Evolutionary conservation across 2,329 filamentous ascomycete genomes (phyloP).

Genomic region (Kalaharituber pfeilii): DNA sequence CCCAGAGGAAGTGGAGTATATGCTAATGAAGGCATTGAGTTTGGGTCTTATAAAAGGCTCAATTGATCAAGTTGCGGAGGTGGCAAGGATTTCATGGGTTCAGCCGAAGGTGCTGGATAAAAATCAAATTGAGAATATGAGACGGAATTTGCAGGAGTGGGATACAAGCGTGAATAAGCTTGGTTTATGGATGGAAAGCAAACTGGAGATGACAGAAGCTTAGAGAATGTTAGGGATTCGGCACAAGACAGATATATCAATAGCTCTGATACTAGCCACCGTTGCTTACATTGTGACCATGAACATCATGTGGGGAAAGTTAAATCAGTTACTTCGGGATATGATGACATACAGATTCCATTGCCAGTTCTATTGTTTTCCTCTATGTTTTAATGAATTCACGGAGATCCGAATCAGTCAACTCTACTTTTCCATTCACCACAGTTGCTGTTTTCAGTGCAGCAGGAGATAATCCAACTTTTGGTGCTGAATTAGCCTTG

Average conservation of each 20-base stretch:
- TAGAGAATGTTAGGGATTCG: neutral
- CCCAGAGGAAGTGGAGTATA: constrained; percentile 82
- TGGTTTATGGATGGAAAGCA: constrained; percentile 22
- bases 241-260: too few relatives aligned
- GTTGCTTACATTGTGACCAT: too few relatives aligned
- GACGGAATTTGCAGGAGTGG: constrained; percentile 76
- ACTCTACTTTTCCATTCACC: constrained; percentile 45
- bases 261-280: too few relatives aligned
- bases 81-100: constrained; percentile 95
- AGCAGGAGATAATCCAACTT: constrained; percentile 25
- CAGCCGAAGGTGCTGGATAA: constrained; percentile 96
- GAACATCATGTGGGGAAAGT: too few relatives aligned
- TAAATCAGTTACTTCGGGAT: too few relatives aligned
- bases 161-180: constrained; percentile 89
- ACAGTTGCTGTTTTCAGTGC: constrained; percentile 39
- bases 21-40: constrained; percentile 98
- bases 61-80: constrained; percentile 88
- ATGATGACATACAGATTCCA: too few relatives aligned
- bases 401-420: constrained; percentile 43
- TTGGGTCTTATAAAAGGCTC: constrained; percentile 75
- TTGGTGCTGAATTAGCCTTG: constrained; percentile 24
- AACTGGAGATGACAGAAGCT: constrained; percentile 10
- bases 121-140: constrained; percentile 88
- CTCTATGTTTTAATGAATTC: constrained; percentile 31
- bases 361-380: too few relatives aligned